Conservation (phyloP, 306 rosid species). For the Glycine soja region DNA sequence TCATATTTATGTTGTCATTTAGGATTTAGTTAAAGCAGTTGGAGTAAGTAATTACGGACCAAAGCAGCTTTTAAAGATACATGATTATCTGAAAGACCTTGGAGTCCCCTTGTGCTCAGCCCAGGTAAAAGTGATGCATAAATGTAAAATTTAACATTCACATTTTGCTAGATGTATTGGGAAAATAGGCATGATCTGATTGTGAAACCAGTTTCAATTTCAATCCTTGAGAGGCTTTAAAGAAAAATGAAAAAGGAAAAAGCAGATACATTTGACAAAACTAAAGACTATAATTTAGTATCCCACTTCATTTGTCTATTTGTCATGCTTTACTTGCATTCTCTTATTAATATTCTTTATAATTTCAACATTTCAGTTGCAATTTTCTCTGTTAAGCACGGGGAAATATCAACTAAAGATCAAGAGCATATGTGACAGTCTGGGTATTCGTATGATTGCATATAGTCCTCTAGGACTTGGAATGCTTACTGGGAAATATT, state of each 20-base stretch:
- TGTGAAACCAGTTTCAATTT: slow-evolving; percentile 8
- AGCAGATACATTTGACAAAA: neutral
- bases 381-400: slow-evolving; percentile 88
- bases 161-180: slow-evolving; percentile 17
- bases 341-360: slow-evolving; percentile 6
- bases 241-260: neutral
- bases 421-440: slow-evolving; percentile 80
- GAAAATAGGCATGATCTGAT: slow-evolving; percentile 5
- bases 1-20: slow-evolving; percentile 40
- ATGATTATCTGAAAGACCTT: slow-evolving; percentile 78
- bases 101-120: slow-evolving; percentile 93
- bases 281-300: neutral
- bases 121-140: slow-evolving; percentile 61
- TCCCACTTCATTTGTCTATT: neutral
- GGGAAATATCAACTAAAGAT: slow-evolving; percentile 86
- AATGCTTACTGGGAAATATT: slow-evolving; percentile 97
- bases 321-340: slow-evolving; percentile 1
- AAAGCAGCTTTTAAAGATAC: slow-evolving; percentile 81
- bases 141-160: slow-evolving; percentile 13
- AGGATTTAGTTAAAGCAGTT: slow-evolving; percentile 95
- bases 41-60: slow-evolving; percentile 99
- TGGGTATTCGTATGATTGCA: slow-evolving; percentile 85
- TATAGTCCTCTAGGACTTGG: slow-evolving; percentile 98
- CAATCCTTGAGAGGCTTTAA: slow-evolving; percentile 4
- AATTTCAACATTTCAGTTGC: slow-evolving; percentile 66